Evolutionary conservation across 2,329 filamentous ascomycete genomes (phyloP).

Genomic region (Aphanocladium album): DNA sequence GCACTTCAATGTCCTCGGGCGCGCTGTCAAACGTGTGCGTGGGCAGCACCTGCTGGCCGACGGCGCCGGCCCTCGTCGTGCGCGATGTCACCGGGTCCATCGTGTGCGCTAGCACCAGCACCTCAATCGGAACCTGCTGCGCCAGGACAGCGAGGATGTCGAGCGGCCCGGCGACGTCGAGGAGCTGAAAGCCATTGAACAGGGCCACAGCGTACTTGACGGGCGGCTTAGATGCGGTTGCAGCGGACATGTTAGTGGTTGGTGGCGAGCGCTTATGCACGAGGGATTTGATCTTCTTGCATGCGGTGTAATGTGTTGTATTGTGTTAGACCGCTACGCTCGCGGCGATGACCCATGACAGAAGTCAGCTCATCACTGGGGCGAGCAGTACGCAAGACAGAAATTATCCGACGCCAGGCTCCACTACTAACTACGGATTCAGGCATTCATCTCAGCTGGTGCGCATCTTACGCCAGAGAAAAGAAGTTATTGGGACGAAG

Average conservation of each 20-base stretch:
- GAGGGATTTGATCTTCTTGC: too few relatives aligned
- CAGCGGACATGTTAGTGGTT: background rate
- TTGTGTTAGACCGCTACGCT: too few relatives aligned
- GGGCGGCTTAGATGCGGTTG: background rate
- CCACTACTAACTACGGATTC: too few relatives aligned
- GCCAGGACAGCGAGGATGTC: slow-evolving; percentile 29
- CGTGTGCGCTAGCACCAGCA: slow-evolving; percentile 24
- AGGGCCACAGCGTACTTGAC: slow-evolving; percentile 28
- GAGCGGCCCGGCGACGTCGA: slow-evolving; percentile 37
- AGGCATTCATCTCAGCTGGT: too few relatives aligned
- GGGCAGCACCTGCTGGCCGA: slow-evolving; percentile 28
- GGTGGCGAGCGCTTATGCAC: too few relatives aligned
- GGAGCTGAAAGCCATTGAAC: slow-evolving; percentile 31
- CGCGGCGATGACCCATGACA: too few relatives aligned
- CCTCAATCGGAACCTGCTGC: slow-evolving; percentile 18
- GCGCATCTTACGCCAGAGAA: too few relatives aligned
- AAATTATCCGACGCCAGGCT: too few relatives aligned
- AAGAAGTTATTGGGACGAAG: too few relatives aligned
- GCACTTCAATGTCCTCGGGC: slow-evolving; percentile 31
- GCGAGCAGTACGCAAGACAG: too few relatives aligned
- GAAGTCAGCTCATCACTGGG: too few relatives aligned
- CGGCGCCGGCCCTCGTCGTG: slow-evolving; percentile 13
- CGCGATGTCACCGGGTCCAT: slow-evolving; percentile 26
- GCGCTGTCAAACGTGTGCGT: slow-evolving; percentile 34
- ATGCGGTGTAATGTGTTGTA: too few relatives aligned